These are phyloP conservation scores for Penicillium corylophilum DNA, from an alignment of 2,329 filamentous ascomycete genomes.

Conservation along the genomic window DNA sequence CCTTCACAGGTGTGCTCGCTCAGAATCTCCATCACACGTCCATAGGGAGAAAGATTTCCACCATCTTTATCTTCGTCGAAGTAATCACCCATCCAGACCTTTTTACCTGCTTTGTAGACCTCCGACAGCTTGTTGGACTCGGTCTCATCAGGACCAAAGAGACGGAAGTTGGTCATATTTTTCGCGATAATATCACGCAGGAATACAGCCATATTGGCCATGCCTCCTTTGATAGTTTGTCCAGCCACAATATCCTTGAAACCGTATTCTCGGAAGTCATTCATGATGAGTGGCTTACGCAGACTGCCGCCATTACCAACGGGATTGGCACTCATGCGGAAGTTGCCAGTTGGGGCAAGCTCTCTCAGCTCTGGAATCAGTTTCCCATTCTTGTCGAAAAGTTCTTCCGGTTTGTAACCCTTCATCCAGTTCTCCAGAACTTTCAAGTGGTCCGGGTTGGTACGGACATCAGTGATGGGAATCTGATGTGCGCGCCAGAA, in stretches of 20 bases:
- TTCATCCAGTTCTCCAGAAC: slow-evolving; percentile 74
- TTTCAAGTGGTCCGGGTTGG: slow-evolving; percentile 65
- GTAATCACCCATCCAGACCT: slow-evolving; percentile 77
- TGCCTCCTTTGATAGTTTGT: slow-evolving; percentile 58
- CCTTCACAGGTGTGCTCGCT: slow-evolving; percentile 77
- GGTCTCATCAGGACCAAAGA: slow-evolving; percentile 78
- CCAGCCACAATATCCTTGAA: slow-evolving; percentile 63
- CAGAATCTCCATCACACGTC: slow-evolving; percentile 81
- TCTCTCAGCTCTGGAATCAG: slow-evolving; percentile 63
- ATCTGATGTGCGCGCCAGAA: slow-evolving; percentile 79
- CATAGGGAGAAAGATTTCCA: slow-evolving; percentile 67
- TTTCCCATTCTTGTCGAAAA: slow-evolving; percentile 65
- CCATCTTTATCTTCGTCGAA: slow-evolving; percentile 74
- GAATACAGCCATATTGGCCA: slow-evolving; percentile 68
- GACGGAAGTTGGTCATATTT: slow-evolving; percentile 68
- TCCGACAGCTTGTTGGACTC: slow-evolving; percentile 74
- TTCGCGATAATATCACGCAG: slow-evolving; percentile 65
- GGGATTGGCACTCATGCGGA: slow-evolving; percentile 75
- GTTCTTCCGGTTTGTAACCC: slow-evolving; percentile 69
- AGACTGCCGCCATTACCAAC: slow-evolving; percentile 70
- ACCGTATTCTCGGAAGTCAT: slow-evolving; percentile 68
- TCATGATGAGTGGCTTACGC: slow-evolving; percentile 65
- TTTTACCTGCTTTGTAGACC: slow-evolving; percentile 73
- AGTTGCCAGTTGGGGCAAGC: slow-evolving; percentile 63
- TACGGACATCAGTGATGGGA: slow-evolving; percentile 68